phyloP scores from a whole-genome alignment of 1,139 yeast species.

The Saccharomyces hybrid region DNA sequence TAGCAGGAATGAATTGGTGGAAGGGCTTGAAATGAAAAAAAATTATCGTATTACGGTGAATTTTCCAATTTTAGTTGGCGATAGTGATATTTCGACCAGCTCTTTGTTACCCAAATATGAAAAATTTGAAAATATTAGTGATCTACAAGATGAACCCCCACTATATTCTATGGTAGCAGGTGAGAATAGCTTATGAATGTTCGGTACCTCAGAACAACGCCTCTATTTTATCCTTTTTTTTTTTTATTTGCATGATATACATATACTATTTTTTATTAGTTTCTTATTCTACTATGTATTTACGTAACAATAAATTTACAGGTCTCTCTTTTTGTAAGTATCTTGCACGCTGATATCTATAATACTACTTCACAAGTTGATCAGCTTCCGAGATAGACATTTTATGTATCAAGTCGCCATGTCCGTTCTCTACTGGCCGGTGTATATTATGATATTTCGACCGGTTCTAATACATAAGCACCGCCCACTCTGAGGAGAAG shows the following conservation, averaged over 20 bases:
- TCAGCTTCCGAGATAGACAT: neutral
- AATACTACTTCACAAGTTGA: neutral
- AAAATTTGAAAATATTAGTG: neutral
- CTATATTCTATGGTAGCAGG: neutral
- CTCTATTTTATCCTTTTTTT: neutral
- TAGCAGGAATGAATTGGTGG: neutral
- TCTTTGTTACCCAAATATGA: neutral
- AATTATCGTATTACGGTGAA: neutral
- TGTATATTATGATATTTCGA: neutral
- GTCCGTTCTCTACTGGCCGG: neutral
- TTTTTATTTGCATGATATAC: neutral
- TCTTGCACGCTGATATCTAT: neutral
- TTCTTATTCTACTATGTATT: neutral
- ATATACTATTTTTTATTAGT: neutral
- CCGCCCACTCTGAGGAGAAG: neutral
- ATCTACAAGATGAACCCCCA: neutral
- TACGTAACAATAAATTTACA: neutral
- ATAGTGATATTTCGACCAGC: neutral
- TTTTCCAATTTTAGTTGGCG: neutral
- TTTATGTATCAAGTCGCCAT: neutral
- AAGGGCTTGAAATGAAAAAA: neutral
- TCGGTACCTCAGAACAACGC: neutral
- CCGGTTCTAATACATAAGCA: neutral
- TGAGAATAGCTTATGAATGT: neutral
- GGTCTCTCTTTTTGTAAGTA: neutral